Percentiles rank a stretch among this genome's conserved stretches.
phyloP scores from a whole-genome alignment of 2,329 filamentous ascomycete genomes.

The Fusarium sororula region DNA sequence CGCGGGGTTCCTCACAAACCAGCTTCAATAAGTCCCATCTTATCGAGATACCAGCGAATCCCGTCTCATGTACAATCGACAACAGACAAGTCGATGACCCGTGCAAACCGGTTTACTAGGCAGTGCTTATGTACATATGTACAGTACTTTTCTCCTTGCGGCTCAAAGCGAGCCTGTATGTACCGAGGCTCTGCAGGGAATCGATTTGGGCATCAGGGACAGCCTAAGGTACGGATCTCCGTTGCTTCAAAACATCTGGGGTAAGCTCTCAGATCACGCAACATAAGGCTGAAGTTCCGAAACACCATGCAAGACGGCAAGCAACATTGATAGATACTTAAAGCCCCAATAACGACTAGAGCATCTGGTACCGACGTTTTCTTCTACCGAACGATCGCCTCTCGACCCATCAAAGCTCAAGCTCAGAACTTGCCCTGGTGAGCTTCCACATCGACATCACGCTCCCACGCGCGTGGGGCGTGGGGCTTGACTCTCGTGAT shows the following conservation, averaged over 20 bases:
- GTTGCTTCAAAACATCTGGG: conserved; percentile 20
- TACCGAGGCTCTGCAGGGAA: conserved; percentile 6
- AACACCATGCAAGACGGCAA: conserved; percentile 12
- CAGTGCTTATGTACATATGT: not conserved
- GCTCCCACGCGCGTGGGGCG: conserved; percentile 43
- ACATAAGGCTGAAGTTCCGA: conserved; percentile 32
- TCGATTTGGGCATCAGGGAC: not conserved
- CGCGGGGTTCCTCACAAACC: conserved; percentile 5
- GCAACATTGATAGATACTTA: conserved; percentile 21
- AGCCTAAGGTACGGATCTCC: conserved; percentile 21
- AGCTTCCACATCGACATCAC: conserved; percentile 29
- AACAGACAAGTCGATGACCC: conserved; percentile 32
- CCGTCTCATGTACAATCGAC: conserved; percentile 19
- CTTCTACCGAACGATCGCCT: not conserved
- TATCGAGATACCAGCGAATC: conserved; percentile 29
- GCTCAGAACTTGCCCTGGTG: conserved; percentile 33
- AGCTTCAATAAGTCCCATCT: conserved; percentile 23
- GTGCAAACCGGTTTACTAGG: conserved; percentile 28
- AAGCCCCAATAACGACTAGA: conserved; percentile 5
- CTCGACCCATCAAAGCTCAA: conserved; percentile 7
- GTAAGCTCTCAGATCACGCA: conserved; percentile 31
- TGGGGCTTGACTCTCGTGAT: conserved; percentile 37
- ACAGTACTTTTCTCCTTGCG: not conserved
- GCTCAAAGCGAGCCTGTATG: not conserved
- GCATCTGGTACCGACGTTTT: not conserved